Evolutionary conservation across 2,329 filamentous ascomycete species (phyloP).

Genomic region (Fusarium aywerte): DNA sequence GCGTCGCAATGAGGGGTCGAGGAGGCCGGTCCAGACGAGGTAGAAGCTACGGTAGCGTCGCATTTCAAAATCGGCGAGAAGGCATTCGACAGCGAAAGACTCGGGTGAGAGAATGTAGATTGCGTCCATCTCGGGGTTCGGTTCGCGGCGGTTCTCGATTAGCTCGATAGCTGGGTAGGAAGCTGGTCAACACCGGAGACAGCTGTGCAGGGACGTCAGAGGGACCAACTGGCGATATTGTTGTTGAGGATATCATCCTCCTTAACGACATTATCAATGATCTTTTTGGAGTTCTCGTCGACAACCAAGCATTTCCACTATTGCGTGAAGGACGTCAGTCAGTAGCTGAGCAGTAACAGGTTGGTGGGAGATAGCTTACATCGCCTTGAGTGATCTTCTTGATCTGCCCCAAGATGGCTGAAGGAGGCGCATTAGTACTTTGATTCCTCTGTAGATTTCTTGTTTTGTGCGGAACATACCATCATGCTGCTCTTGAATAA

Average conservation of each 20-base stretch:
- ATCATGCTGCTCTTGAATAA: conserved; percentile 82
- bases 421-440: conserved; percentile 34
- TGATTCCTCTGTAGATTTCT: not conserved
- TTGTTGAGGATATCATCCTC: conserved; percentile 97
- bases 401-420: conserved; percentile 62
- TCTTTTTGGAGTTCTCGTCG: conserved; percentile 83
- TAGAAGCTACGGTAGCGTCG: conserved; percentile 82
- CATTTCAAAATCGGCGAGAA: conserved; percentile 91
- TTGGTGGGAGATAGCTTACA: conserved; percentile 60
- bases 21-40: conserved; percentile 84
- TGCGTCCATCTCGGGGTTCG: conserved; percentile 91
- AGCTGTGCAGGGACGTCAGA: conserved; percentile 17
- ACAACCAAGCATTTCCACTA: conserved; percentile 98
- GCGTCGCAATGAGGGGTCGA: conserved; percentile 75
- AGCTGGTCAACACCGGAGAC: conserved; percentile 26
- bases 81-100: conserved; percentile 89
- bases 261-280: conserved; percentile 90
- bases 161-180: conserved; percentile 81
- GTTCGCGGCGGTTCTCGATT: conserved; percentile 85
- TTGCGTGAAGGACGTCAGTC: conserved; percentile 25
- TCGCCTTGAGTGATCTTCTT: conserved; percentile 83
- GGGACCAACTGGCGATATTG: conserved; percentile 86
- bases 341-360: conserved; percentile 4
- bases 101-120: conserved; percentile 91
- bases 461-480: conserved; percentile 41